These are phyloP conservation scores for Plantago ovata DNA, from an alignment of 257 asterid genomes.

Conservation along the genomic window DNA sequence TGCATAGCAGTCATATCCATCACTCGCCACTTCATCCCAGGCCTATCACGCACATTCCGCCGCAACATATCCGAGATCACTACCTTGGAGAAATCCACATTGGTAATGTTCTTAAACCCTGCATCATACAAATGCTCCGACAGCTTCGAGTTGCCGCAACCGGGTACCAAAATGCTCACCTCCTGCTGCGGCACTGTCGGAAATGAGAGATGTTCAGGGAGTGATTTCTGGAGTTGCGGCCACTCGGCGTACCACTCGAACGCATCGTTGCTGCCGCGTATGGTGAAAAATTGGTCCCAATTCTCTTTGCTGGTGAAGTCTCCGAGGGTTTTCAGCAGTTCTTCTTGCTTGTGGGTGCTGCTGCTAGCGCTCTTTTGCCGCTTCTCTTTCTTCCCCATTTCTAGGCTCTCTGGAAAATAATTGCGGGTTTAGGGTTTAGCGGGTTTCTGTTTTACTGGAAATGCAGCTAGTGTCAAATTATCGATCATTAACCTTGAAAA, in stretches of 20 bases:
- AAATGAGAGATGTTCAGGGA: conserved; percentile 34
- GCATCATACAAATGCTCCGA: conserved; percentile 81
- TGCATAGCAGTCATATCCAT: conserved; percentile 95
- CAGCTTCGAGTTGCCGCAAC: conserved; percentile 92
- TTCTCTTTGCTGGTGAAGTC: conserved; percentile 86
- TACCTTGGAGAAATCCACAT: conserved; percentile 88
- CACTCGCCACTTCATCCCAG: conserved; percentile 89
- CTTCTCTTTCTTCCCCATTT: conserved; percentile 43
- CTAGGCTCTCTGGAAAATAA: not conserved
- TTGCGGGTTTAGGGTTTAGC: conserved; percentile 4
- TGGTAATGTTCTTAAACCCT: conserved; percentile 62
- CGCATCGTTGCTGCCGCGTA: conserved; percentile 67
- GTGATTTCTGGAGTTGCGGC: conserved; percentile 53
- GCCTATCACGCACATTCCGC: conserved; percentile 69
- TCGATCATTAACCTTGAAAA: too few relatives aligned
- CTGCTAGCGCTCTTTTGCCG: conserved; percentile 1
- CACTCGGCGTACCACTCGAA: conserved; percentile 98
- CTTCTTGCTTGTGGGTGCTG: conserved; percentile 40
- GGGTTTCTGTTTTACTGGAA: not conserved
- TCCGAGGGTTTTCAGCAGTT: conserved; percentile 58
- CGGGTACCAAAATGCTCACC: conserved; percentile 66
- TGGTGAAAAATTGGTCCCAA: conserved; percentile 83
- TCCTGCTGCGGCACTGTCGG: conserved; percentile 16
- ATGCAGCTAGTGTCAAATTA: too few relatives aligned
- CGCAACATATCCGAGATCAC: conserved; percentile 78